Base-by-base conservation (phyloP, 352 stramenopile species). In the Peronosclerospora sorghi region DNA sequence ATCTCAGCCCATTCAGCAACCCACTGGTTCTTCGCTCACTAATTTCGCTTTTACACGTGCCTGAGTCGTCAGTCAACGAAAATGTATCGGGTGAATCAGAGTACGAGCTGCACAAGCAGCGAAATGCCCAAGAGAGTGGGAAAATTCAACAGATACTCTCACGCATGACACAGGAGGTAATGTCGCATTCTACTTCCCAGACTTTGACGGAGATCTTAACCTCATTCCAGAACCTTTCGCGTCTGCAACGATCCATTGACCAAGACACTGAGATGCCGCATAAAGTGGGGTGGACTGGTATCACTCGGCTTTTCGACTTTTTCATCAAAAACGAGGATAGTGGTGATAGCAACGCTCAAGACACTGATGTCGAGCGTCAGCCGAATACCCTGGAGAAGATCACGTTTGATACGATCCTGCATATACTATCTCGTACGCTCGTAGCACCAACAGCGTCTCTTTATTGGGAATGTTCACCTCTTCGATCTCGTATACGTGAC, bases 371-470 rank as follows among this genome's bases (percentile, higher is more conserved):
- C 19, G 32, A 36, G 7, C 46, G 44, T n/a, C 21, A 52, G 17
- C 27, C 34, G 8, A 57, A 37, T 12, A 62, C 79, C 14, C 50
- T 85, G 32, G 64, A 88, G 18, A 71, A 83, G 30, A 35, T 93
- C 21, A 68, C 81, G 17, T 69, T 81, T 20, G 80, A 93, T 18
- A 79, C 80, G 12, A 65, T 90, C 24, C 54, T 93, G 40, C 80
- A 93, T 51, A 73, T 86, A 39, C 42, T 87, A 19, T 90, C 80
- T 7, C 56, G 71, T 8, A 81, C 62, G 6, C 69, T 77, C 43
- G 66, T 78, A 14, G 47, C 63, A 34, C 57, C 60, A 27, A 49
- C 54, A 4, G 41, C 48, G 8, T 30, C 68, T 2, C 27, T 66
- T 0, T 63, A 54, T 20, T 86, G 72, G 71, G 71, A 92, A 5